A percentile compares a stretch with the other conserved stretches of the same genome.
These are phyloP conservation scores for Neurospora sp. DNA, from an alignment of 495 filamentous ascomycete species.

Conservation along the genomic window DNA sequence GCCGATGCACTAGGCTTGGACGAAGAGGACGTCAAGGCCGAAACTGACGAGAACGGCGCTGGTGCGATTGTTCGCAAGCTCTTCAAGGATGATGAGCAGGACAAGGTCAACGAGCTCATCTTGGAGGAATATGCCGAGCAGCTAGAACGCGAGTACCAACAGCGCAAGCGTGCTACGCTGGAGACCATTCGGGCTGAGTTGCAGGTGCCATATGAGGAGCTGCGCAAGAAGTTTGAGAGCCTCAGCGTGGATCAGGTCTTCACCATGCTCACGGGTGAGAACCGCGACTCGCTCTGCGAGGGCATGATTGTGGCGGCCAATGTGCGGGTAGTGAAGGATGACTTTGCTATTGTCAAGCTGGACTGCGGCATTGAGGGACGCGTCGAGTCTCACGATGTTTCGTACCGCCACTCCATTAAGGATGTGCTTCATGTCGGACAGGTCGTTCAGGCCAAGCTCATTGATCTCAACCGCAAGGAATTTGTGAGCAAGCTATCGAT, in stretches of 20 bases:
- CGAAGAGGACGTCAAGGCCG: slow-evolving; percentile 94
- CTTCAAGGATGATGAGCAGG: slow-evolving; percentile 80
- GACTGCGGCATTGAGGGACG: slow-evolving; percentile 90
- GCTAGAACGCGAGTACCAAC: slow-evolving; percentile 81
- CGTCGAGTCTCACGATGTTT: slow-evolving; percentile 62
- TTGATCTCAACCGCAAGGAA: slow-evolving; percentile 71
- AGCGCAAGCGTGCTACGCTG: slow-evolving; percentile 89
- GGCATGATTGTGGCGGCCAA: slow-evolving; percentile 88
- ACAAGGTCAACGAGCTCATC: slow-evolving; percentile 92
- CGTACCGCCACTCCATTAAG: slow-evolving; percentile 45
- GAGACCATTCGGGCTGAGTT: slow-evolving; percentile 94
- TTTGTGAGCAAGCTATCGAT: slow-evolving; percentile 76
- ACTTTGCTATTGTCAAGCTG: slow-evolving; percentile 85
- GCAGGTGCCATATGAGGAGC: slow-evolving; percentile 84
- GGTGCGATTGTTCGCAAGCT: slow-evolving; percentile 87
- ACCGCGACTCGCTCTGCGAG: slow-evolving; percentile 64
- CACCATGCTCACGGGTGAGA: slow-evolving; percentile 95
- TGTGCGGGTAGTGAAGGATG: slow-evolving; percentile 76
- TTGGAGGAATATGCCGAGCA: slow-evolving; percentile 96
- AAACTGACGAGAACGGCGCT: slow-evolving; percentile 75
- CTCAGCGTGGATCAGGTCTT: slow-evolving; percentile 77
- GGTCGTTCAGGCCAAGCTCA: slow-evolving; percentile 76
- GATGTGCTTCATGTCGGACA: slow-evolving; percentile 62
- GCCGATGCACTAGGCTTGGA: slow-evolving; percentile 93
- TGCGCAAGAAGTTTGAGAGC: slow-evolving; percentile 68